Evolutionary conservation across 2,329 filamentous ascomycete species (phyloP).

Genomic region (Chaetomium globosum): DNA sequence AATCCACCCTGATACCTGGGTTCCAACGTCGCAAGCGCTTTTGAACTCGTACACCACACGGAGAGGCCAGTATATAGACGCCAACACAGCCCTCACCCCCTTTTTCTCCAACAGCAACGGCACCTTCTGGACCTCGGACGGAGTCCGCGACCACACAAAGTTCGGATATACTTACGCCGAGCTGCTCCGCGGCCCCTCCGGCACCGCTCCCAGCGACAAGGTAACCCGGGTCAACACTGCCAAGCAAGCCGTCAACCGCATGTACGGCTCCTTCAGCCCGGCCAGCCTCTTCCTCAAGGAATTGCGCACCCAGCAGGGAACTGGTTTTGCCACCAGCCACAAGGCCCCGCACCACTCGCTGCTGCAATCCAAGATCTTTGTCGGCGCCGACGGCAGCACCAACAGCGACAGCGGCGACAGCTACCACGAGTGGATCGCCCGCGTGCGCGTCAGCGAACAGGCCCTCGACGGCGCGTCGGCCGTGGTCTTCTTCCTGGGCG

Average conservation of each 20-base stretch:
- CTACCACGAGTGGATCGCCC: conserved; percentile 69
- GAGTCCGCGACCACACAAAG: conserved; percentile 57
- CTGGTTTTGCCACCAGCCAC: neutral
- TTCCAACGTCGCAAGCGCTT: conserved; percentile 58
- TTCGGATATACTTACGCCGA: conserved; percentile 80
- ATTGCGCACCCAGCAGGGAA: conserved; percentile 22
- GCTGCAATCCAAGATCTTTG: conserved; percentile 40
- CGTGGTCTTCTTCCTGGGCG: conserved; percentile 70
- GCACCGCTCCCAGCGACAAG: conserved; percentile 39
- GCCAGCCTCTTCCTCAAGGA: conserved; percentile 40
- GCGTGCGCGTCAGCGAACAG: conserved; percentile 63
- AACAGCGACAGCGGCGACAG: conserved; percentile 37
- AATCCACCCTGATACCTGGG: conserved; percentile 69
- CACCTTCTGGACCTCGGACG: conserved; percentile 69
- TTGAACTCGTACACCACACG: conserved; percentile 64
- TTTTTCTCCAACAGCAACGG: conserved; percentile 63
- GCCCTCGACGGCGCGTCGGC: conserved; percentile 64
- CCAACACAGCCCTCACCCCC: conserved; percentile 63
- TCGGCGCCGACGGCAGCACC: conserved; percentile 32
- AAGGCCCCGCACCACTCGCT: conserved; percentile 3
- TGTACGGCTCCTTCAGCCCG: conserved; percentile 58
- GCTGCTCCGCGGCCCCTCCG: conserved; percentile 43
- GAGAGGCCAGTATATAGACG: conserved; percentile 57
- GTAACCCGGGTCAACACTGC: conserved; percentile 43
- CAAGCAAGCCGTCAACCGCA: conserved; percentile 57